Percentiles rank a stretch among this genome's conserved stretches.
Conservation (phyloP, 2,329 filamentous ascomycete genomes). For the Penicillium vulpinum region DNA sequence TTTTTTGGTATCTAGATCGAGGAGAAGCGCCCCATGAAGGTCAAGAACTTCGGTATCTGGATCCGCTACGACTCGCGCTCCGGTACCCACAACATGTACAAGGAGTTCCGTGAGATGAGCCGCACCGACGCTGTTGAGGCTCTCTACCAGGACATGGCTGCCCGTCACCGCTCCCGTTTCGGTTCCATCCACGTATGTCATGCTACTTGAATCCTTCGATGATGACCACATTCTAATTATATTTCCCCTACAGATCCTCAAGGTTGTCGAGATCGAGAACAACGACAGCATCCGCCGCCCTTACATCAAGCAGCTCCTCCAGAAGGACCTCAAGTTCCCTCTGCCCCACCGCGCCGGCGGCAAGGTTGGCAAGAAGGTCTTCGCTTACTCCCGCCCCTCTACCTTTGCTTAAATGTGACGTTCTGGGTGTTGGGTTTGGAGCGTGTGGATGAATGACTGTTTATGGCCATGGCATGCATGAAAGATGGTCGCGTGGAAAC, state of each 20-base stretch:
- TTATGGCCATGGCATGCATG: constrained; percentile 46
- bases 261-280: constrained; percentile 97
- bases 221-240: constrained; percentile 14
- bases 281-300: constrained; percentile 91
- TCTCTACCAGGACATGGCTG: constrained; percentile 99
- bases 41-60: constrained; percentile 99
- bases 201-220: not conserved
- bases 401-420: constrained; percentile 85
- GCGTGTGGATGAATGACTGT: constrained; percentile 46
- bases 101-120: constrained; percentile 99
- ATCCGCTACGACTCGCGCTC: constrained; percentile 99
- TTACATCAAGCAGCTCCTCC: constrained; percentile 98
- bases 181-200: constrained; percentile 92
- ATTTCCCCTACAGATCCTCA: constrained; percentile 72
- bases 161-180: constrained; percentile 97
- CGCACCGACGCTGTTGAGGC: constrained; percentile 92
- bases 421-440: constrained; percentile 37
- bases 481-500: constrained; percentile 39
- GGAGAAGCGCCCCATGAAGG: constrained; percentile 98
- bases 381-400: constrained; percentile 86
- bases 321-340: constrained; percentile 96
- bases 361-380: constrained; percentile 88
- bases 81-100: constrained; percentile 99
- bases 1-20: constrained; percentile 64
- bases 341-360: constrained; percentile 85